phyloP scores from a whole-genome alignment of 164 flowering plant species.

The Piper betle region DNA sequence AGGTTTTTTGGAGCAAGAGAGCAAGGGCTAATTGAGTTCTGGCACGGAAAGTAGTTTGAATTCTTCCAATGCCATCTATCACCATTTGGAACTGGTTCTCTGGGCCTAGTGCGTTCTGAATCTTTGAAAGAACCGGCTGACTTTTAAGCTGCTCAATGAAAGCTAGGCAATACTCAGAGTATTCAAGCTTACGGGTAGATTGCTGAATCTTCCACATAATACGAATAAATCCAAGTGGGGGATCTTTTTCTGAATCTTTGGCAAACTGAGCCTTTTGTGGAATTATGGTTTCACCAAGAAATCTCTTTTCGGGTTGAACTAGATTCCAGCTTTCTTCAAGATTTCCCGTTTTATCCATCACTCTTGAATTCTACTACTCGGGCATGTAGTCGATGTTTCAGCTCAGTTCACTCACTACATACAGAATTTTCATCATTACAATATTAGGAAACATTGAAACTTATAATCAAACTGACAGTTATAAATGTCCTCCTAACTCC shows the following conservation, averaged over 20 bases:
- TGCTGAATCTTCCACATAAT: slow-evolving; percentile 43
- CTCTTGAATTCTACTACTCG: too few species aligned
- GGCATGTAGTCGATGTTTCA: too few species aligned
- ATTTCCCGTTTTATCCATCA: neutral
- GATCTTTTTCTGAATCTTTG: slow-evolving; percentile 30
- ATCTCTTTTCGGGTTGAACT: slow-evolving; percentile 30
- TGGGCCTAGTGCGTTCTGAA: slow-evolving; percentile 34
- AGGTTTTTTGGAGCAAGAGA: slow-evolving; percentile 45
- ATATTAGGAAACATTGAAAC: too few species aligned
- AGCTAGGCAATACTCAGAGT: slow-evolving; percentile 31
- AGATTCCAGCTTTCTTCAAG: slow-evolving; percentile 40
- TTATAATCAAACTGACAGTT: too few species aligned
- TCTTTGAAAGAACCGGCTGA: slow-evolving; percentile 13
- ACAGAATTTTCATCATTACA: too few species aligned
- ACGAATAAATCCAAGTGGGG: slow-evolving; percentile 25
- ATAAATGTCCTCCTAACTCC: too few species aligned
- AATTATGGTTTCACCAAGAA: slow-evolving; percentile 8
- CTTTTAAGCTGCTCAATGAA: slow-evolving; percentile 40
- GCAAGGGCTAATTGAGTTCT: slow-evolving; percentile 68
- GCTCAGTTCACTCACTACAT: too few species aligned
- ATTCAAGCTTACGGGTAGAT: slow-evolving; percentile 37
- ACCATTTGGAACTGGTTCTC: slow-evolving; percentile 30
- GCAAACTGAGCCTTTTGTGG: slow-evolving; percentile 37
- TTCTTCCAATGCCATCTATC: slow-evolving; percentile 80
- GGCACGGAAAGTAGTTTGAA: slow-evolving; percentile 52